Evolutionary conservation across 2,329 filamentous ascomycete genomes (phyloP).

Genomic region (Fusarium sp.): DNA sequence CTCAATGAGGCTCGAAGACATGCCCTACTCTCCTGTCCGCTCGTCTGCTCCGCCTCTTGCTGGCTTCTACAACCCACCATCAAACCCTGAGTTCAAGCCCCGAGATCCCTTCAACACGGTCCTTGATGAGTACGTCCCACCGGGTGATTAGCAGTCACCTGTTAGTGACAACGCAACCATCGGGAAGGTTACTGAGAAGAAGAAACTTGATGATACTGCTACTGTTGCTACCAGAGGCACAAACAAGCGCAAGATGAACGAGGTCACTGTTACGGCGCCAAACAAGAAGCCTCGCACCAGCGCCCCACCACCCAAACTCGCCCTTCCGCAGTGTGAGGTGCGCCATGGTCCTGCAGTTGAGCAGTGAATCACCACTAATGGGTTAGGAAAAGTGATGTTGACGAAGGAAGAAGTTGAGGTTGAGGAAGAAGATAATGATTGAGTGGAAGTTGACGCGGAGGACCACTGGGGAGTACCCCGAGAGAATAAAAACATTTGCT

Average conservation of each 20-base stretch:
- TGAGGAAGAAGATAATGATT: neutral
- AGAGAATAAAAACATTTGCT: neutral
- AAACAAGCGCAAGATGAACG: conserved; percentile 19
- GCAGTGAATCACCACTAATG: neutral
- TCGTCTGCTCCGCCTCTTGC: neutral
- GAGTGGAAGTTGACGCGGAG: neutral
- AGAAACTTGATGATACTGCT: neutral
- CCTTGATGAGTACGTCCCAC: neutral
- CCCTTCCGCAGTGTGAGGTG: neutral
- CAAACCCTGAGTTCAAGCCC: neutral
- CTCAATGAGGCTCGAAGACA: neutral
- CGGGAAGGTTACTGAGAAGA: neutral
- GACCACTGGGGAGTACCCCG: neutral
- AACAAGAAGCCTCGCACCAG: conserved; percentile 20
- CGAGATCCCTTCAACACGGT: neutral
- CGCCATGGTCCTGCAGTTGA: neutral
- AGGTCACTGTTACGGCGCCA: neutral
- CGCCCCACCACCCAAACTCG: neutral
- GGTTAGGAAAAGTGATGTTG: neutral
- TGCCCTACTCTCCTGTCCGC: conserved; percentile 3
- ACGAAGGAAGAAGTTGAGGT: neutral
- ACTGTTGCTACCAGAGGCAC: neutral
- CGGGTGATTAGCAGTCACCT: conserved; percentile 1
- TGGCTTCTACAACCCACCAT: neutral
- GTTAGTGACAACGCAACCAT: neutral